Conservation (phyloP, 805 yeast genomes). For the Candida glaebosa region DNA sequence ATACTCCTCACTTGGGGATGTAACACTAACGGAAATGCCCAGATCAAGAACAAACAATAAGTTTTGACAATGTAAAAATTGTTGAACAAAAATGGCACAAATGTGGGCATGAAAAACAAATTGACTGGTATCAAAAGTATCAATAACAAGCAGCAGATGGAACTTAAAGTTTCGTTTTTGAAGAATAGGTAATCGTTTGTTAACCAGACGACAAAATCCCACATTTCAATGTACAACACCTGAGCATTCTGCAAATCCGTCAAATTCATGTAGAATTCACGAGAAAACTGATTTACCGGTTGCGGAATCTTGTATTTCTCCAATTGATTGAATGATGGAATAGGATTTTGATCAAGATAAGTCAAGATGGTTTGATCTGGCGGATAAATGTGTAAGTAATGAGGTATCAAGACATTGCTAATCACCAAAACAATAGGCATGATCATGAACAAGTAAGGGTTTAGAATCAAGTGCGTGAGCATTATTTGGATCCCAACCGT, state of each 20-base stretch:
- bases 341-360: slow-evolving; percentile 24
- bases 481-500: slow-evolving; percentile 57
- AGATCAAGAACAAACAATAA: slow-evolving; percentile 36
- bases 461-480: slow-evolving; percentile 51
- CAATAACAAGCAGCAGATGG: slow-evolving; percentile 44
- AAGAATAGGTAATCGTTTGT: slow-evolving; percentile 60
- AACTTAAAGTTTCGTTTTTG: slow-evolving; percentile 57
- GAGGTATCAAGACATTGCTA: slow-evolving; percentile 62
- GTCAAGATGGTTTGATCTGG: slow-evolving; percentile 44
- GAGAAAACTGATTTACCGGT: slow-evolving; percentile 74
- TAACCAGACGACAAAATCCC: slow-evolving; percentile 52
- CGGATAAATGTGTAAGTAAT: slow-evolving; percentile 58
- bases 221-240: slow-evolving; percentile 58
- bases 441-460: slow-evolving; percentile 53
- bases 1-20: slow-evolving; percentile 55
- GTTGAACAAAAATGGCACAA: slow-evolving; percentile 26
- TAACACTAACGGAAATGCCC: slow-evolving; percentile 42
- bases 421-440: slow-evolving; percentile 56
- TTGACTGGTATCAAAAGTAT: slow-evolving; percentile 20
- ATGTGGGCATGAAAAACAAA: slow-evolving; percentile 24
- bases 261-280: slow-evolving; percentile 73
- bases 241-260: slow-evolving; percentile 84
- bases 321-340: slow-evolving; percentile 49
- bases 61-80: slow-evolving; percentile 26
- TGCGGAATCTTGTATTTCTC: slow-evolving; percentile 49